Evolutionary conservation across 352 stramenopile genomes (phyloP), one percentile per base, ranked within the genome.

Genomic region (Globisporangium okanoganense): DNA sequence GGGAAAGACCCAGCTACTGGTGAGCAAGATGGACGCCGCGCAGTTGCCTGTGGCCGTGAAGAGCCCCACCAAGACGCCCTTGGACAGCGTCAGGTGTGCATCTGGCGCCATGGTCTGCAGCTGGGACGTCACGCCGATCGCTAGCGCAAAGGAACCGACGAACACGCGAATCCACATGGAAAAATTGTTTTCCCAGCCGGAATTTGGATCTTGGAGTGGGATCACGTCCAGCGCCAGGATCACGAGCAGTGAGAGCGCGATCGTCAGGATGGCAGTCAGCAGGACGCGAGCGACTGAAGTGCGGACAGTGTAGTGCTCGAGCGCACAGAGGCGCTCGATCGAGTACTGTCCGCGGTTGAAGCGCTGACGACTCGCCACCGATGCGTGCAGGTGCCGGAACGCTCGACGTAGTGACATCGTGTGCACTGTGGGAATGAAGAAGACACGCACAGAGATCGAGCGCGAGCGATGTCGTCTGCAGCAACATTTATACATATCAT

Each of bases 311-410:
- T 70, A 73, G 18, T 58, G 25, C 36, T 25, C 41, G 18, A 70
- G 58, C 22, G 48, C 58, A 6, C 60, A 51, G 24, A 73, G 64
- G 8, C 69, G 64, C 22, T 56, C 60, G 14, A 69, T 31, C 22
- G 67, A 74, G 60, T 71, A 69, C 41, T 61, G 60, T 0, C 67
- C 67, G 16, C 20, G 40, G 20, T 49, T 29, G 35, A 16, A 16
- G 35, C 35, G 35, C 9, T 41, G 35, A 9, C 35, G 35, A 16
- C 35, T 6, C 35, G 8, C 12, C 9, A 41, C 12, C 12, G 35
- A 12, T 9, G 35, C 35, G 5, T 41, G 35, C 8, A 41, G 35
- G 8, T 16, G 35, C 12, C 8, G 8, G 9, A 41, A 3, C 9
- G 35, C 35, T 6, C 35, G 35, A 41, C 35, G 12, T 16, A 41